Evolutionary conservation across 1,284 basidiomycete genomes (phyloP).

Genomic region (Peniophora sp.): DNA sequence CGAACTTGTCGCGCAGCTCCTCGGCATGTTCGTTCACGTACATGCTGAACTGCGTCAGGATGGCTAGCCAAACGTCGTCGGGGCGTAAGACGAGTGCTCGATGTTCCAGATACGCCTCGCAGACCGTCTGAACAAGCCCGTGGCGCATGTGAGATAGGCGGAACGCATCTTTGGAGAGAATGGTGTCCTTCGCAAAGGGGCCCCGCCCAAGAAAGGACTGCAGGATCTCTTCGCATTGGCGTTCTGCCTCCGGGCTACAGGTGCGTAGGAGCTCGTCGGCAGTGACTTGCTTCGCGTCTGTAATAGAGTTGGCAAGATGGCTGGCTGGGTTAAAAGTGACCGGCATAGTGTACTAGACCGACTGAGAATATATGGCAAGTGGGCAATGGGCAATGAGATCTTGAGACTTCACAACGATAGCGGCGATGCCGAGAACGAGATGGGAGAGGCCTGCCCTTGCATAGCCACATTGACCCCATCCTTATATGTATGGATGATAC

Average conservation of each 20-base stretch:
- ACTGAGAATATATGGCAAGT: no score
- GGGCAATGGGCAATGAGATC: no score
- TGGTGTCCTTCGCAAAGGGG: not conserved
- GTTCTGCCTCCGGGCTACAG: conserved; percentile 2
- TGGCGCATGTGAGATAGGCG: conserved; percentile 4
- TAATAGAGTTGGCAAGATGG: not conserved
- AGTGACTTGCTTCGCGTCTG: not conserved
- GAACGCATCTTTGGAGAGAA: not conserved
- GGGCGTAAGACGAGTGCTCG: conserved; percentile 29
- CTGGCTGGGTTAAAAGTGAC: no score
- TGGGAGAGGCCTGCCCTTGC: no score
- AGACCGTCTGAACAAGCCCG: conserved; percentile 28
- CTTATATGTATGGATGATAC: no score
- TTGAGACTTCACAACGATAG: no score
- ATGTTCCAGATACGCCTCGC: conserved; percentile 31
- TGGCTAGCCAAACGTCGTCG: conserved; percentile 38
- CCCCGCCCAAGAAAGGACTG: conserved; percentile 10
- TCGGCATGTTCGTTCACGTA: conserved; percentile 36
- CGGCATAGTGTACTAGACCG: no score
- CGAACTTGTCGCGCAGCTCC: conserved; percentile 29
- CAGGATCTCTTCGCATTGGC: conserved; percentile 7
- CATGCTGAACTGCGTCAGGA: conserved; percentile 33
- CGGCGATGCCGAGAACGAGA: no score
- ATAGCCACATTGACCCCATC: no score
- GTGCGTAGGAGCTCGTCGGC: not conserved